Percentiles rank a stretch among this genome's conserved stretches.
These are phyloP conservation scores for Penicillium digitatum DNA, from an alignment of 2,329 filamentous ascomycete species.

Conservation along the genomic window DNA sequence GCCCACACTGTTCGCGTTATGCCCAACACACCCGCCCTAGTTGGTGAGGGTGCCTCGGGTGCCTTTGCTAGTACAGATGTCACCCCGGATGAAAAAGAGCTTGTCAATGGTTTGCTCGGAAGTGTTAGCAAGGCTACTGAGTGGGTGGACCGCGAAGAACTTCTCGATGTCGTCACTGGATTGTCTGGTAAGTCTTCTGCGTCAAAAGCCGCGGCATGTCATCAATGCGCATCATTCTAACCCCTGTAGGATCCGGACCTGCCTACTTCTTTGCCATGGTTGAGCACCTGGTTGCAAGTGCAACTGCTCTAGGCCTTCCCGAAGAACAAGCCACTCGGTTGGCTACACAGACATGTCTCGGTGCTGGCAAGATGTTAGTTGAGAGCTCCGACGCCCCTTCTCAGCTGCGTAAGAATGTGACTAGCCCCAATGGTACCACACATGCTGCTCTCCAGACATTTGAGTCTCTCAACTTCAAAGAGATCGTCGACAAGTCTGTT, in stretches of 20 bases:
- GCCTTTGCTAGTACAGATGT: slow-evolving; percentile 28
- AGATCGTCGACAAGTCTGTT: slow-evolving; percentile 33
- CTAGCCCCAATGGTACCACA: slow-evolving; percentile 36
- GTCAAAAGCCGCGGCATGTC: neutral
- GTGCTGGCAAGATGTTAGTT: slow-evolving; percentile 35
- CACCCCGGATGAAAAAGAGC: slow-evolving; percentile 28
- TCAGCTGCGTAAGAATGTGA: slow-evolving; percentile 36
- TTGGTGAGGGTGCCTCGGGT: slow-evolving; percentile 33
- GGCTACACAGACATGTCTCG: slow-evolving; percentile 35
- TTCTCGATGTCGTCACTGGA: slow-evolving; percentile 37
- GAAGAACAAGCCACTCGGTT: slow-evolving; percentile 34
- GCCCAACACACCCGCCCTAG: slow-evolving; percentile 36
- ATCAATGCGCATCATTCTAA: neutral
- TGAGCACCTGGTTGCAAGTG: slow-evolving; percentile 33
- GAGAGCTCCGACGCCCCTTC: slow-evolving; percentile 30
- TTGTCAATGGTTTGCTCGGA: slow-evolving; percentile 28
- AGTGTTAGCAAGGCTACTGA: slow-evolving; percentile 35
- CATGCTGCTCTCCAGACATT: slow-evolving; percentile 33
- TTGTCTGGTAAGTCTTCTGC: slow-evolving; percentile 29
- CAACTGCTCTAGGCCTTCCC: slow-evolving; percentile 30
- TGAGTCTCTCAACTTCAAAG: slow-evolving; percentile 27
- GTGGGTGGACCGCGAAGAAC: slow-evolving; percentile 34
- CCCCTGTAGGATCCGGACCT: slow-evolving; percentile 30
- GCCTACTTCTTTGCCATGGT: slow-evolving; percentile 40
- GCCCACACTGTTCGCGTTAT: slow-evolving; percentile 35